A percentile compares a stretch with the other conserved stretches of the same genome.
phyloP scores from a whole-genome alignment of 306 rosid genomes.

The Cicer judaicum region DNA sequence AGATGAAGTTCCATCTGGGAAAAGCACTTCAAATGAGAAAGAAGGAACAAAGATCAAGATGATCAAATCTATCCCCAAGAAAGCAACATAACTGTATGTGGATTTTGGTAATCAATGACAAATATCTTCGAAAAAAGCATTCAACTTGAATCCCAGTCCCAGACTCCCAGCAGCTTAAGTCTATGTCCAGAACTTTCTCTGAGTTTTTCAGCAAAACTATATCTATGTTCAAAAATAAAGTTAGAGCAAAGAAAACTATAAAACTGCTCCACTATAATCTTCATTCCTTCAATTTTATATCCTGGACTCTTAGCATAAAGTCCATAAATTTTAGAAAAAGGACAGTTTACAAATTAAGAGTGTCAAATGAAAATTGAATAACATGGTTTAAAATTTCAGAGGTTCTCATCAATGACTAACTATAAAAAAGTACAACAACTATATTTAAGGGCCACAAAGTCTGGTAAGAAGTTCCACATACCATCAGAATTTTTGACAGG shows the following conservation, averaged over 20 bases:
- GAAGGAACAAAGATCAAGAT: slow-evolving; percentile 8
- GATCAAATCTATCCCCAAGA: slow-evolving; percentile 8
- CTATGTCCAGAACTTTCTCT: slow-evolving; percentile 13
- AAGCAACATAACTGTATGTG: slow-evolving; percentile 17
- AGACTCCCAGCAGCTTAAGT: slow-evolving; percentile 4
- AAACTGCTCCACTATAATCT: not conserved
- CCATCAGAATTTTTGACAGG: slow-evolving; percentile 85
- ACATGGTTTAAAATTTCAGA: slow-evolving; percentile 22
- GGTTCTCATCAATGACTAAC: slow-evolving; percentile 11
- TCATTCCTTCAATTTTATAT: slow-evolving; percentile 31
- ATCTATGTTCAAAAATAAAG: slow-evolving; percentile 14
- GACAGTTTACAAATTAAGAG: not conserved
- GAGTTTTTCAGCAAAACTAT: slow-evolving; percentile 1
- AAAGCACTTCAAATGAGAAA: slow-evolving; percentile 12
- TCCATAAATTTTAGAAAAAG: not conserved
- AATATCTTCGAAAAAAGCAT: not conserved
- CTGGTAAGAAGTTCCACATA: slow-evolving; percentile 51
- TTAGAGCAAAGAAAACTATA: not conserved
- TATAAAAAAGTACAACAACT: slow-evolving; percentile 31
- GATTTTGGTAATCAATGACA: slow-evolving; percentile 4
- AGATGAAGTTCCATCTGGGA: not conserved
- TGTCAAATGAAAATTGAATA: not conserved
- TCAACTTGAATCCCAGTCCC: slow-evolving; percentile 1
- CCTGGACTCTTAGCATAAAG: slow-evolving; percentile 1
- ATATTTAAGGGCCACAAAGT: slow-evolving; percentile 23